Base-by-base conservation (phyloP, 495 filamentous ascomycete genomes). In the Xylaria castorea region DNA sequence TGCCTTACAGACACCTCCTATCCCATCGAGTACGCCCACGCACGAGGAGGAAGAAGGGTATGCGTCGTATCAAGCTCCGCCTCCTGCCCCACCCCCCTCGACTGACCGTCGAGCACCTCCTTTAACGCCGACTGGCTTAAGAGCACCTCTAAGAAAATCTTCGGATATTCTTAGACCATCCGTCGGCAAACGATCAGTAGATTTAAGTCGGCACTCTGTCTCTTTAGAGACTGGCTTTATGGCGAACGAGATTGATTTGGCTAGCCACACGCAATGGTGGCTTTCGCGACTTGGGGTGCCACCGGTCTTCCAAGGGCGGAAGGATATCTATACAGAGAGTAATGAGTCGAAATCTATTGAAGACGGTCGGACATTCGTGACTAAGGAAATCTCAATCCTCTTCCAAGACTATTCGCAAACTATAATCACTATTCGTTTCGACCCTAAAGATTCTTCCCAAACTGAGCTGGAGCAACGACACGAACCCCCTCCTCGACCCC, bases 371-470 rank as follows among this genome's bases (percentile, higher is more conserved):
- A 40, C 18, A 9, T 60, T 66, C 12, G 83, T 97, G 32, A 90
- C 89, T 0, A 94, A 94, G 73, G 91, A 94, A 65, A 86, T 97
- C 38, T 97, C 91, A 76, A 84, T 97, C 34, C 86, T 99, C 2
- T 98, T 92, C 84, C 91, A 93, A 71, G 96, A 99, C 81, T 98
- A 98, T 80, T 98, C 95, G 20, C 96, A 98, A 79, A 98, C 95
- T 1, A 83, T 97, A 72, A 88, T 98, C 76, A 93, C 90, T 0
- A 93, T 91, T 38, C 91, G 87, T 71, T 98, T 91, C 80, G 93
- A 97, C 80, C 83, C 90, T 3, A 86, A 90, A 57, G 91, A 97
- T 75, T 88, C 92, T 9, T 81, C 86, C 46, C 91, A 94, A 75
- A 91, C 90, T 12, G 81, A 84, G 3, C 79, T 98, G 11, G 93